Conservation (phyloP, 768 basidiomycete genomes). For the Boletus pseudopeckii region DNA sequence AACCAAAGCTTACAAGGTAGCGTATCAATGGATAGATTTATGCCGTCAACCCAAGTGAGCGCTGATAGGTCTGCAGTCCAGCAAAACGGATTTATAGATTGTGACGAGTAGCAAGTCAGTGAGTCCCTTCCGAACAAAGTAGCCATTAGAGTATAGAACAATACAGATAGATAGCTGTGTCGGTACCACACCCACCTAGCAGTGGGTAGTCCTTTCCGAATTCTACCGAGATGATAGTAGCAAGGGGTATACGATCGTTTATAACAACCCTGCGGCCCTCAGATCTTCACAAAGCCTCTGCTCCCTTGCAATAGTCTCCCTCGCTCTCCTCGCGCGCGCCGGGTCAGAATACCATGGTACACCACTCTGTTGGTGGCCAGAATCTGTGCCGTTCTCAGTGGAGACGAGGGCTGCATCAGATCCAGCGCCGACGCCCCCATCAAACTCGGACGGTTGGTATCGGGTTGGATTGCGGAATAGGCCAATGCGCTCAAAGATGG, state of each 20-base stretch:
- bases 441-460: slow-evolving; percentile 11
- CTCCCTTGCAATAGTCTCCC: slow-evolving; percentile 51
- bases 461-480: slow-evolving; percentile 13
- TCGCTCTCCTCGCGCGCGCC: slow-evolving; percentile 40
- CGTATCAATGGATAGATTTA: slow-evolving; percentile 4
- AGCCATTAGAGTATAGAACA: slow-evolving; percentile 23
- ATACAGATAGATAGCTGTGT: slow-evolving; percentile 4
- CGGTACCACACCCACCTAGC: neutral
- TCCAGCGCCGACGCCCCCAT: slow-evolving; percentile 2
- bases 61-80: neutral
- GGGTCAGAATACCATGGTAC: slow-evolving; percentile 38
- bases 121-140: neutral
- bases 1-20: neutral
- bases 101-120: slow-evolving; percentile 7
- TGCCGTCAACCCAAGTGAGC: neutral
- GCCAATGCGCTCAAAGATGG: slow-evolving; percentile 31
- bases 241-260: slow-evolving; percentile 8
- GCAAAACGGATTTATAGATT: slow-evolving; percentile 9
- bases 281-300: slow-evolving; percentile 56
- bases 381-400: slow-evolving; percentile 26
- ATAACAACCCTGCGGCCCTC: slow-evolving; percentile 63
- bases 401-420: slow-evolving; percentile 12
- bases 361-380: slow-evolving; percentile 33
- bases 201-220: neutral
- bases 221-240: slow-evolving; percentile 3